These are phyloP conservation scores for Ceratobasidium sp. DNA, from an alignment of 1,284 basidiomycete genomes.

Conservation along the genomic window DNA sequence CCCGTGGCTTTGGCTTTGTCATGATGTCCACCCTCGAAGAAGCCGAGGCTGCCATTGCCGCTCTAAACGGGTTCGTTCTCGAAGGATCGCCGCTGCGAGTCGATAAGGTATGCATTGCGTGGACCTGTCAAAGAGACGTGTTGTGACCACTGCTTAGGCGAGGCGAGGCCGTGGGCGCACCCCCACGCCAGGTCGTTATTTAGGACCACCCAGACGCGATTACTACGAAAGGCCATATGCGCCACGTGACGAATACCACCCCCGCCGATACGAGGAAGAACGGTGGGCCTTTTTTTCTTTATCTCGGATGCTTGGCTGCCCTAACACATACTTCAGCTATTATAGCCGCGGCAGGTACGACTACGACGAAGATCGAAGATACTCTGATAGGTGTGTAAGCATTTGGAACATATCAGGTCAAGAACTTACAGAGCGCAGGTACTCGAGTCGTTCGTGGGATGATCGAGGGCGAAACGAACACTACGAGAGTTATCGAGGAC, in stretches of 20 bases:
- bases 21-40: conserved; percentile 91
- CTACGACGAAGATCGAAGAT: conserved; percentile 40
- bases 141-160: conserved; percentile 60
- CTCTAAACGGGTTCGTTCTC: conserved; percentile 80
- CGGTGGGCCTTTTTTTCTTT: conserved; percentile 39
- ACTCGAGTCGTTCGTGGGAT: neutral
- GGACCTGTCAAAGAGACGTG: conserved; percentile 14
- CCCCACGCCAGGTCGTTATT: conserved; percentile 93
- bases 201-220: conserved; percentile 62
- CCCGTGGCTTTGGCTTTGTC: conserved; percentile 97
- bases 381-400: too few species aligned
- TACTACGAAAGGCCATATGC: conserved; percentile 72
- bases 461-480: neutral
- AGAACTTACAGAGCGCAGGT: too few species aligned
- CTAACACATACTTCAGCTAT: conserved; percentile 4
- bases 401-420: too few species aligned
- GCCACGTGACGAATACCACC: conserved; percentile 79
- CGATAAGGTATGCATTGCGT: conserved; percentile 69
- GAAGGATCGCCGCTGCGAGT: conserved; percentile 86
- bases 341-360: conserved; percentile 43
- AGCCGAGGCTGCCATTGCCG: conserved; percentile 88
- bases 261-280: conserved; percentile 54
- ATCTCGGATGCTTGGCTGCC: neutral
- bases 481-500: neutral
- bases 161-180: conserved; percentile 92